Evolutionary conservation across 2,329 filamentous ascomycete genomes (phyloP).

Genomic region (Periglandula ipomoeae): DNA sequence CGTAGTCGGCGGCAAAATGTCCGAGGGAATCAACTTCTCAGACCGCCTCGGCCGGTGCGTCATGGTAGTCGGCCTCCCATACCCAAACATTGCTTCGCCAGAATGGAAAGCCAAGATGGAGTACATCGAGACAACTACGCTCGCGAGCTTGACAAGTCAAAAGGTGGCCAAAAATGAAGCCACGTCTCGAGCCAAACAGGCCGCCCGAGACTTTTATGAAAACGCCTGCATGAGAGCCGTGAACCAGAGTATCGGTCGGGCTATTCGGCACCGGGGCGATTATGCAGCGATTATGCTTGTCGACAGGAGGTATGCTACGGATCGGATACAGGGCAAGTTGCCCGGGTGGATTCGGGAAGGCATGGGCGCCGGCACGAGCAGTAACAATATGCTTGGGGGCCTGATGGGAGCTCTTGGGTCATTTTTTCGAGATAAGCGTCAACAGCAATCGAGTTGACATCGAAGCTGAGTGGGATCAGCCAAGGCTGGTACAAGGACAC

Average conservation of each 20-base stretch:
- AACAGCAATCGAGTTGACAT: neutral
- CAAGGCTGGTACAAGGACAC: no score
- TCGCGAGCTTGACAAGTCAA: slow-evolving; percentile 23
- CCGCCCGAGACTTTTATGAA: slow-evolving; percentile 76
- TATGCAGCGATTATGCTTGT: slow-evolving; percentile 85
- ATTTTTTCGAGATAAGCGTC: slow-evolving; percentile 49
- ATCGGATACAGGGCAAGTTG: slow-evolving; percentile 67
- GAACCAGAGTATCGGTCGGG: slow-evolving; percentile 91
- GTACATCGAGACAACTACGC: slow-evolving; percentile 62
- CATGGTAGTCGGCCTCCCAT: slow-evolving; percentile 84
- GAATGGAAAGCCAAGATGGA: slow-evolving; percentile 91
- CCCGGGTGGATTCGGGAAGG: slow-evolving; percentile 82
- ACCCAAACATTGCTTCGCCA: slow-evolving; percentile 78
- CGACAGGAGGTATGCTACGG: slow-evolving; percentile 68
- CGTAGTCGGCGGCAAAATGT: slow-evolving; percentile 89
- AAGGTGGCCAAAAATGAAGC: slow-evolving; percentile 17
- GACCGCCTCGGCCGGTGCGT: slow-evolving; percentile 84
- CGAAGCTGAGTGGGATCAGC: no score
- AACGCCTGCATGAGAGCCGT: slow-evolving; percentile 95
- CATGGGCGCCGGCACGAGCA: slow-evolving; percentile 39
- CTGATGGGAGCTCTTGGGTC: slow-evolving; percentile 48
- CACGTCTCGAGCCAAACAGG: slow-evolving; percentile 34
- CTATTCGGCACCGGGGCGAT: slow-evolving; percentile 79
- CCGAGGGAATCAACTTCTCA: slow-evolving; percentile 97
- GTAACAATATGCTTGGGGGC: slow-evolving; percentile 32